These are phyloP conservation scores for Diplosphaera chodatii DNA, from an alignment of 139 green algal species.

Conservation along the genomic window DNA sequence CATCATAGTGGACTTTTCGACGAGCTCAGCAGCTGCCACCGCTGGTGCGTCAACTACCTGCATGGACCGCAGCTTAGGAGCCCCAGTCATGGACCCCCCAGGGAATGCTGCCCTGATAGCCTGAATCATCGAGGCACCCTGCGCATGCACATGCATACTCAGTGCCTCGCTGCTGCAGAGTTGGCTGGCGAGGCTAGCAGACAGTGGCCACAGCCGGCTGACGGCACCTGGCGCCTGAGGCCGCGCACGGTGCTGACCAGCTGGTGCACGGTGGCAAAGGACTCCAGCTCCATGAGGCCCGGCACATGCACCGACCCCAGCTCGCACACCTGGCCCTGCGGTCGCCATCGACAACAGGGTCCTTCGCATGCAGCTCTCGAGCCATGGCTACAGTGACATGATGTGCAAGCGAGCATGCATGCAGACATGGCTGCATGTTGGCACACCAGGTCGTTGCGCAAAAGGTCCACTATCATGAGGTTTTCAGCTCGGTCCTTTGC, in stretches of 20 bases:
- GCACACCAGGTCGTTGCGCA: conserved; percentile 92
- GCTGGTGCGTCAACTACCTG: conserved; percentile 19
- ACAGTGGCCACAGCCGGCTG: too few relatives aligned
- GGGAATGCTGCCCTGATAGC: conserved; percentile 84
- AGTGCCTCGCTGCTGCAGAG: too few relatives aligned
- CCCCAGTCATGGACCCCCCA: conserved; percentile 93
- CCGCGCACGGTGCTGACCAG: conserved; percentile 88
- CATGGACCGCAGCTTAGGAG: conserved; percentile 73
- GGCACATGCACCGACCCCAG: conserved; percentile 85
- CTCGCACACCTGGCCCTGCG: conserved; percentile 32
- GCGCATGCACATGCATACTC: not conserved
- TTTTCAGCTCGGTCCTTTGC: conserved; percentile 97
- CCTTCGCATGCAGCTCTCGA: too few relatives aligned
- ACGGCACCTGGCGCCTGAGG: conserved; percentile 15
- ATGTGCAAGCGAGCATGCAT: too few relatives aligned
- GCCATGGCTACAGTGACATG: too few relatives aligned
- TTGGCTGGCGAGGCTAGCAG: too few relatives aligned
- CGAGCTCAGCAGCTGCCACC: too few relatives aligned
- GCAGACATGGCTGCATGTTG: too few relatives aligned
- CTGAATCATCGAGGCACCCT: conserved; percentile 36
- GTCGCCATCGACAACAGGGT: too few relatives aligned
- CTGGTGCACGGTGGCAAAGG: conserved; percentile 91
- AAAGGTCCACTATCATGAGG: conserved; percentile 99
- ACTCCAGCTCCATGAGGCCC: conserved; percentile 89
- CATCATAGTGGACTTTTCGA: not conserved